Percentiles rank a stretch among this genome's conserved stretches.
phyloP scores from a whole-genome alignment of 805 yeast species.

The Torulaspora franciscae region DNA sequence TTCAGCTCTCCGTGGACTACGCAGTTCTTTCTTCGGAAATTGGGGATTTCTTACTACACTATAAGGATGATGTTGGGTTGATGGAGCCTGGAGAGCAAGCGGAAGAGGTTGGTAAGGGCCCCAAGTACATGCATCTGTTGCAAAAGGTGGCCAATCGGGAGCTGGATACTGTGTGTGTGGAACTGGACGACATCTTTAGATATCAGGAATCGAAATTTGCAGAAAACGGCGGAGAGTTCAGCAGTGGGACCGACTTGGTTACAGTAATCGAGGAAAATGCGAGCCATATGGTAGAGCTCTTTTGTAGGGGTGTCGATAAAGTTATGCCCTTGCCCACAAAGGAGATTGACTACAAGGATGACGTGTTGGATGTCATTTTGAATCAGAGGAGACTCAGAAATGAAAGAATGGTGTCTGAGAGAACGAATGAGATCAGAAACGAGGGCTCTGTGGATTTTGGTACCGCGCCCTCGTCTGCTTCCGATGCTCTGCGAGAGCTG shows the following conservation, averaged over 20 bases:
- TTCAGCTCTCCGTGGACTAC: conserved; percentile 71
- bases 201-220: conserved; percentile 51
- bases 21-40: conserved; percentile 53
- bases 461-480: conserved; percentile 23
- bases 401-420: conserved; percentile 62
- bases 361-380: conserved; percentile 86
- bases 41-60: conserved; percentile 63
- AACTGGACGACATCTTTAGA: conserved; percentile 74
- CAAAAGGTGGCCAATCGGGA: conserved; percentile 86
- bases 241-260: conserved; percentile 29
- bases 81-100: conserved; percentile 25
- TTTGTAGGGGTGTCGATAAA: conserved; percentile 69
- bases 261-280: conserved; percentile 61
- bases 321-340: conserved; percentile 80
- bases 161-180: conserved; percentile 58
- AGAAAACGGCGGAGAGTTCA: conserved; percentile 13
- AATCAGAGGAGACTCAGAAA: conserved; percentile 87
- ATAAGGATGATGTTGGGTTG: conserved; percentile 39
- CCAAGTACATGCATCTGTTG: conserved; percentile 70
- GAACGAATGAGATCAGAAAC: conserved; percentile 53
- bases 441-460: conserved; percentile 33
- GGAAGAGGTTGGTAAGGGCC: conserved; percentile 41
- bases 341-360: conserved; percentile 75
- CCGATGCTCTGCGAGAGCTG: conserved; percentile 33
- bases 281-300: conserved; percentile 70